These are phyloP conservation scores for Sarocladiaceae sp. DNA, from an alignment of 2,329 filamentous ascomycete genomes.

Conservation along the genomic window DNA sequence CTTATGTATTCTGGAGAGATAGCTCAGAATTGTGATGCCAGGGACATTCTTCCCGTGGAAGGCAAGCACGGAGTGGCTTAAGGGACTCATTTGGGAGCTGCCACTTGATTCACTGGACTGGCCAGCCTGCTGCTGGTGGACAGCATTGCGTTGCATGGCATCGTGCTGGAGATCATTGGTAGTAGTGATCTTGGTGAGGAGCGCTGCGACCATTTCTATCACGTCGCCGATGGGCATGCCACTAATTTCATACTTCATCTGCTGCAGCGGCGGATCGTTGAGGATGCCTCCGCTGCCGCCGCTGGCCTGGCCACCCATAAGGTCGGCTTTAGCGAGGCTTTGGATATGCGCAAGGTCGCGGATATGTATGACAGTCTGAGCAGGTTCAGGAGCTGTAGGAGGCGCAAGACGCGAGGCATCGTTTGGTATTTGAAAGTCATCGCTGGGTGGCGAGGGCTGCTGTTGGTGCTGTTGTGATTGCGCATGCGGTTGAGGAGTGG, in stretches of 20 bases:
- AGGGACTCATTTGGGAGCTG: slow-evolving; percentile 55
- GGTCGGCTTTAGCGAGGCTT: slow-evolving; percentile 74
- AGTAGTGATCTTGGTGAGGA: slow-evolving; percentile 93
- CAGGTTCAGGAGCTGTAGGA: slow-evolving; percentile 21
- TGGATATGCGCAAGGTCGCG: slow-evolving; percentile 88
- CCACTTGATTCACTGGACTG: slow-evolving; percentile 36
- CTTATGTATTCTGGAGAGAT: slow-evolving; percentile 92
- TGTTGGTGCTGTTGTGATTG: slow-evolving; percentile 14
- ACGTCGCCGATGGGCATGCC: slow-evolving; percentile 95
- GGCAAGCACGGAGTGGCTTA: slow-evolving; percentile 68
- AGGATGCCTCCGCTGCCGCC: slow-evolving; percentile 30
- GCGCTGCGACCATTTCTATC: slow-evolving; percentile 96
- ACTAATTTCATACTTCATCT: slow-evolving; percentile 84
- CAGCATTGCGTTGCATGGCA: slow-evolving; percentile 67
- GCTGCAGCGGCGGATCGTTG: slow-evolving; percentile 45
- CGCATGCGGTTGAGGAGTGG: slow-evolving; percentile 6
- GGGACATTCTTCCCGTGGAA: slow-evolving; percentile 98
- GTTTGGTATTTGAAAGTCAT: slow-evolving; percentile 28
- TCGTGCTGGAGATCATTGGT: slow-evolving; percentile 95
- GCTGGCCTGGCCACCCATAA: slow-evolving; percentile 42
- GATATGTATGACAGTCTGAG: slow-evolving; percentile 63
- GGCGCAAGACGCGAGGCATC: slow-evolving; percentile 15
- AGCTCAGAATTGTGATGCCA: slow-evolving; percentile 93
- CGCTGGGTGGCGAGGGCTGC: slow-evolving; percentile 30
- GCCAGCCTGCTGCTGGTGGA: slow-evolving; percentile 51